Evolutionary conservation across 169 alveolate genomes (phyloP).

Genomic region (Plasmodium vivax): DNA sequence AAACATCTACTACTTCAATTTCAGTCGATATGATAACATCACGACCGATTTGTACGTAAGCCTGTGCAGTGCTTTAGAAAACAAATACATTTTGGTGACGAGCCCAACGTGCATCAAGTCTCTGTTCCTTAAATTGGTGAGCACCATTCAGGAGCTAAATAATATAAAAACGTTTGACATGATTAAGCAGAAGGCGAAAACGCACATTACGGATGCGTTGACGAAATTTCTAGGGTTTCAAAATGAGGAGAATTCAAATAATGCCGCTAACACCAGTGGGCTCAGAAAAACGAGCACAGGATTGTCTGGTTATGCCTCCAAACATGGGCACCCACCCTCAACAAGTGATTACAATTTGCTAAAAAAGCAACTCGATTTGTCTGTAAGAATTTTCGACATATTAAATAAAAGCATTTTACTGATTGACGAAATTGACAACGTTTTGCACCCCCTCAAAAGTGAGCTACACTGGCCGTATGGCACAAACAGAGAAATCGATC

Average conservation of each 20-base stretch:
- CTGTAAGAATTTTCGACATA: constrained; percentile 83
- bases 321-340: neutral
- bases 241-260: constrained; percentile 37
- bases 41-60: constrained; percentile 87
- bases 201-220: constrained; percentile 79
- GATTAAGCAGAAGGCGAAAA: constrained; percentile 76
- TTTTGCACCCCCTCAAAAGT: constrained; percentile 93
- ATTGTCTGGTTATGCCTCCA: neutral
- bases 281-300: neutral
- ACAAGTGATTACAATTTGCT: constrained; percentile 61
- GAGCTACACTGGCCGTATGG: constrained; percentile 96
- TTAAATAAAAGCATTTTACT: constrained; percentile 85
- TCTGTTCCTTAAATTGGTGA: constrained; percentile 86
- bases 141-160: constrained; percentile 86
- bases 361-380: constrained; percentile 80
- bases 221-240: constrained; percentile 83
- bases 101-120: constrained; percentile 92
- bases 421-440: constrained; percentile 92
- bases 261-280: neutral
- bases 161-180: constrained; percentile 75
- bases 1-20: constrained; percentile 86
- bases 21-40: constrained; percentile 85
- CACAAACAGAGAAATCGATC: constrained; percentile 77
- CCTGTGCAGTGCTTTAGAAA: constrained; percentile 89
- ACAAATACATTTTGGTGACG: constrained; percentile 88